Percentiles rank a stretch among this genome's conserved stretches.
phyloP scores from a whole-genome alignment of 192 early-diverging fungal genomes.

The Entophlyctis helioformis region DNA sequence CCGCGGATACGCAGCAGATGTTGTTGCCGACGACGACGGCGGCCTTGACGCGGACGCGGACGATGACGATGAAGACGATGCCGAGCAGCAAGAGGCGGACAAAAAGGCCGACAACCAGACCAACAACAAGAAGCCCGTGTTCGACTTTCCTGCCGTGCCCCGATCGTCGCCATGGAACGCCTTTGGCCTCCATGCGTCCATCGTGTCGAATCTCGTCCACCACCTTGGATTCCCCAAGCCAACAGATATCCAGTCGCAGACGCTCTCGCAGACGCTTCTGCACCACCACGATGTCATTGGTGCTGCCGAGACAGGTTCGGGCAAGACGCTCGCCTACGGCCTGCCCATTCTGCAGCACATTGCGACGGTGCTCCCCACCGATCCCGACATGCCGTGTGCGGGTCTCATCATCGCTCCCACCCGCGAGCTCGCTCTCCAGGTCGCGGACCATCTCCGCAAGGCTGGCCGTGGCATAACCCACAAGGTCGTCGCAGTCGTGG shows the following conservation, averaged over 20 bases:
- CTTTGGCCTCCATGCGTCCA: conserved; percentile 38
- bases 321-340: conserved; percentile 93
- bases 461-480: conserved; percentile 14
- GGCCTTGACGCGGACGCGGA: conserved; percentile 1
- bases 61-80: conserved; percentile 9
- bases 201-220: conserved; percentile 59
- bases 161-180: conserved; percentile 50
- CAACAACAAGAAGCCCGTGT: too few species aligned
- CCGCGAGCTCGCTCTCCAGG: conserved; percentile 90
- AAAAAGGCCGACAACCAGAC: too few species aligned
- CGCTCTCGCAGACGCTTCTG: conserved; percentile 55
- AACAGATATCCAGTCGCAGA: conserved; percentile 77
- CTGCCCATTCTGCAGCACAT: conserved; percentile 78
- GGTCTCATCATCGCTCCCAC: conserved; percentile 85
- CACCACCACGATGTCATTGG: conserved; percentile 77
- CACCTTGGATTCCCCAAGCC: conserved; percentile 63
- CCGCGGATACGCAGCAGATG: not conserved
- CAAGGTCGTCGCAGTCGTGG: conserved; percentile 66
- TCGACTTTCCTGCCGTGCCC: too few species aligned
- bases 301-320: conserved; percentile 88
- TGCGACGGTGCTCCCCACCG: conserved; percentile 12
- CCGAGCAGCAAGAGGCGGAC: not conserved
- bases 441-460: conserved; percentile 65
- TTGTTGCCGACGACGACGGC: conserved; percentile 7
- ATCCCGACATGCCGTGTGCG: conserved; percentile 20